Evolutionary conservation across 768 basidiomycete species (phyloP).

Genomic region (Boletellus sp.): DNA sequence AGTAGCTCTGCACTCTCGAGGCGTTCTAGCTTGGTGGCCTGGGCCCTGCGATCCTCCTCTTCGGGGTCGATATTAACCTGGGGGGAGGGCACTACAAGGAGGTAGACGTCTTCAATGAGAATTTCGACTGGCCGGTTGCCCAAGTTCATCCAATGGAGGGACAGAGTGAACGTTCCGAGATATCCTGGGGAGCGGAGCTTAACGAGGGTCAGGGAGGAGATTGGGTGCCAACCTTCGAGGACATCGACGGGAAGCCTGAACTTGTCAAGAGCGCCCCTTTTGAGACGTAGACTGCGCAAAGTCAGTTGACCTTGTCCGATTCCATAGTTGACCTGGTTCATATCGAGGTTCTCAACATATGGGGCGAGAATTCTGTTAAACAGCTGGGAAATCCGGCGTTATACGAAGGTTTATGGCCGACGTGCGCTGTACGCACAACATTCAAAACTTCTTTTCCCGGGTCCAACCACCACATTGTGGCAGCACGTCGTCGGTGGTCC

Average conservation of each 20-base stretch:
- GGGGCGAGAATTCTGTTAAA: slow-evolving; percentile 92
- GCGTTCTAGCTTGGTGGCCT: slow-evolving; percentile 85
- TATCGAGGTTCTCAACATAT: slow-evolving; percentile 94
- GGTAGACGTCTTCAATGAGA: slow-evolving; percentile 88
- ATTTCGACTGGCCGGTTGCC: slow-evolving; percentile 90
- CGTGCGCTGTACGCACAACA: slow-evolving; percentile 43
- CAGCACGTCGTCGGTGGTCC: slow-evolving; percentile 4
- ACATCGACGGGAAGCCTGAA: slow-evolving; percentile 96
- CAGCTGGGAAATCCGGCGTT: slow-evolving; percentile 38
- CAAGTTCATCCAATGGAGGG: slow-evolving; percentile 85
- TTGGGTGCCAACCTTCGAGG: slow-evolving; percentile 60
- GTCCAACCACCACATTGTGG: slow-evolving; percentile 81
- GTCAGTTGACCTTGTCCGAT: slow-evolving; percentile 84
- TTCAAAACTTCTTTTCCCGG: slow-evolving; percentile 83
- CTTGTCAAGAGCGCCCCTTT: slow-evolving; percentile 91
- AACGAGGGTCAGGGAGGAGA: background rate
- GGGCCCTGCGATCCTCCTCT: slow-evolving; percentile 80
- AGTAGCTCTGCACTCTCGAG: slow-evolving; percentile 84
- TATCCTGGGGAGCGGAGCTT: slow-evolving; percentile 50
- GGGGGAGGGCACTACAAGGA: slow-evolving; percentile 83
- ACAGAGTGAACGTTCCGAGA: slow-evolving; percentile 81
- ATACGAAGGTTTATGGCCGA: background rate
- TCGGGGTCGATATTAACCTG: slow-evolving; percentile 66
- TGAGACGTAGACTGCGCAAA: slow-evolving; percentile 78
- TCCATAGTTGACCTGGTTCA: slow-evolving; percentile 92